Percentiles rank a stretch among this genome's conserved stretches.
phyloP scores from a whole-genome alignment of 2,329 filamentous ascomycete species.

The Atkinsonella hypoxylon region DNA sequence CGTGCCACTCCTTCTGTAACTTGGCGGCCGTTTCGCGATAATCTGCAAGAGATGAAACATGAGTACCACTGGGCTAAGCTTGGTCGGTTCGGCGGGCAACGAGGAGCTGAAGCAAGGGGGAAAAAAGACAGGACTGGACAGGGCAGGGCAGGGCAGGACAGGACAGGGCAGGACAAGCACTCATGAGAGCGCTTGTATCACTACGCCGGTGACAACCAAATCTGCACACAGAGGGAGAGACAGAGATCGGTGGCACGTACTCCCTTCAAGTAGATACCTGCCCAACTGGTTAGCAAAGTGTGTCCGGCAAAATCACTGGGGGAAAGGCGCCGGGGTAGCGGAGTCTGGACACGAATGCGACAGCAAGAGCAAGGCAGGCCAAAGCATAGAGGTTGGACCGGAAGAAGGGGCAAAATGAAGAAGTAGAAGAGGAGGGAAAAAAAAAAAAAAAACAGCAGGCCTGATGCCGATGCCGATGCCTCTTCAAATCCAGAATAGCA shows the following conservation, averaged over 20 bases:
- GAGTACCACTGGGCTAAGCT: neutral
- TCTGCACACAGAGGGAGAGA: neutral
- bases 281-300: slow-evolving; percentile 4
- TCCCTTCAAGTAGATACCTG: slow-evolving; percentile 51
- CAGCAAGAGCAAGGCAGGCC: slow-evolving; percentile 10
- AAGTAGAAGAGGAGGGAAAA: no score
- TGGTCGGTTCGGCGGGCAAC: neutral
- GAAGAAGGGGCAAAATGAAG: no score
- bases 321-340: slow-evolving; percentile 5
- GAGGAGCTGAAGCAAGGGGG: neutral
- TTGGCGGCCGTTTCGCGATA: slow-evolving; percentile 57
- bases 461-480: slow-evolving; percentile 3
- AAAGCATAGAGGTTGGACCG: no score
- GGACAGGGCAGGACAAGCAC: no score
- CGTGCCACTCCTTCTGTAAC: slow-evolving; percentile 57
- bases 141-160: no score
- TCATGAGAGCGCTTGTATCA: neutral
- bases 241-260: slow-evolving; percentile 32
- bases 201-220: no score
- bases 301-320: slow-evolving; percentile 3
- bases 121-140: neutral
- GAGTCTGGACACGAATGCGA: slow-evolving; percentile 9
- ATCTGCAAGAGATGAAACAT: slow-evolving; percentile 29
- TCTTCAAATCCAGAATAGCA: neutral
- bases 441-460: slow-evolving; percentile 4